Conservation (phyloP, 176 grass and related monocot genomes). For the Phoenix roebelenii region DNA sequence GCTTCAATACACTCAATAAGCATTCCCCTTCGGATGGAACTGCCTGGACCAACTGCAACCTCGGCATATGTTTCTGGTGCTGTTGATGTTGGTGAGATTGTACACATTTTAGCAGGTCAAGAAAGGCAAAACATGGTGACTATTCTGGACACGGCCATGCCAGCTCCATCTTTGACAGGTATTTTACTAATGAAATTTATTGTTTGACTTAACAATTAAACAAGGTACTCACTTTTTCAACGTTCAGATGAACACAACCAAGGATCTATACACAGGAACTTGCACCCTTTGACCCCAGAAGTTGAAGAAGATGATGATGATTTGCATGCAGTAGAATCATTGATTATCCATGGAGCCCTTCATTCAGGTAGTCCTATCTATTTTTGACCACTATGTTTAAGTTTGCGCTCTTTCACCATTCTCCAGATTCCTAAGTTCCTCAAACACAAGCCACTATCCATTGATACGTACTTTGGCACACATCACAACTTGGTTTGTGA, state of each 20-base stretch:
- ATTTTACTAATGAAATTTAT: background rate
- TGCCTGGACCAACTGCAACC: slow-evolving; percentile 27
- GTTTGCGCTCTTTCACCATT: slow-evolving; percentile 7
- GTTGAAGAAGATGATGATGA: slow-evolving; percentile 58
- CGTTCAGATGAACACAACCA: slow-evolving; percentile 34
- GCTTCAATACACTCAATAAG: slow-evolving; percentile 72
- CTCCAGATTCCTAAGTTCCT: too few relatives aligned
- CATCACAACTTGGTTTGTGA: too few relatives aligned
- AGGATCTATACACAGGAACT: slow-evolving; percentile 41
- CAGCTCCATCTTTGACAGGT: slow-evolving; percentile 72
- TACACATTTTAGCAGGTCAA: slow-evolving; percentile 59
- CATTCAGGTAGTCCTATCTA: slow-evolving; percentile 42
- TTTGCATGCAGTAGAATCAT: slow-evolving; percentile 51
- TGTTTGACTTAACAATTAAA: background rate
- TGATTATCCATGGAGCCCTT: slow-evolving; percentile 65
- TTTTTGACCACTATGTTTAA: slow-evolving; percentile 8
- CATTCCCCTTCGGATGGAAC: slow-evolving; percentile 42
- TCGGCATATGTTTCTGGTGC: slow-evolving; percentile 34
- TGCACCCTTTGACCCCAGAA: slow-evolving; percentile 57
- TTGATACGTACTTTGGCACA: too few relatives aligned
- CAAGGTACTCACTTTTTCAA: slow-evolving; percentile 13
- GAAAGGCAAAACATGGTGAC: slow-evolving; percentile 72
- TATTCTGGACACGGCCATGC: slow-evolving; percentile 70
- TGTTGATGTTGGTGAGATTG: slow-evolving; percentile 61
- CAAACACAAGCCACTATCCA: too few relatives aligned